Conservation (phyloP, 1,284 basidiomycete genomes). For the Sphaerobolus stellatus region DNA sequence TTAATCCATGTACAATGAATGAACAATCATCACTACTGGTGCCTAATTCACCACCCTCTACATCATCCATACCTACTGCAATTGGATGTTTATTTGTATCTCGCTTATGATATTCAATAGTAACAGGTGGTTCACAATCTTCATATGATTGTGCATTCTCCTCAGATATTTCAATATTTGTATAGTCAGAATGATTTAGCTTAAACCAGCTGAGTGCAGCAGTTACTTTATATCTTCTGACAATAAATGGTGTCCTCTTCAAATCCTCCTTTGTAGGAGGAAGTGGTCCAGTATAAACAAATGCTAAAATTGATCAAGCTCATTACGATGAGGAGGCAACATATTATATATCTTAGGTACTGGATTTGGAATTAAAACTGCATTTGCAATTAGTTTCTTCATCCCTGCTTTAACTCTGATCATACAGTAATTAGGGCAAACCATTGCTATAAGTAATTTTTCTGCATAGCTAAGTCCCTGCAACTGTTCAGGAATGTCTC, state of each 20-base stretch:
- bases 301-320: constrained; percentile 38
- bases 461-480: constrained; percentile 3
- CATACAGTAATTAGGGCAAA: background rate
- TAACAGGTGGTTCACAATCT: constrained; percentile 30
- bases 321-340: constrained; percentile 34
- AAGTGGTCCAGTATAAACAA: constrained; percentile 34
- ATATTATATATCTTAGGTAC: constrained; percentile 31
- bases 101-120: constrained; percentile 24
- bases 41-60: background rate
- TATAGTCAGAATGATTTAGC: constrained; percentile 39
- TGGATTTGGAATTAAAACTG: constrained; percentile 35
- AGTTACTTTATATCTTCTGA: constrained; percentile 28
- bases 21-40: background rate
- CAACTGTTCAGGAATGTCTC: background rate
- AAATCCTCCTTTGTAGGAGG: constrained; percentile 34
- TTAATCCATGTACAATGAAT: background rate
- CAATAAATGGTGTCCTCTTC: constrained; percentile 35
- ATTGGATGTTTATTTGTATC: background rate
- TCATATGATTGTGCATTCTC: constrained; percentile 34
- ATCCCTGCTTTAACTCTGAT: constrained; percentile 4
- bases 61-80: background rate
- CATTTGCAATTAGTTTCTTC: constrained; percentile 37
- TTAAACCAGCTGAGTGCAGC: constrained; percentile 42
- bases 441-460: constrained; percentile 2
- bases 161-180: constrained; percentile 34